Base-by-base conservation (phyloP, 306 rosid species). In the Cicer arietinum region DNA sequence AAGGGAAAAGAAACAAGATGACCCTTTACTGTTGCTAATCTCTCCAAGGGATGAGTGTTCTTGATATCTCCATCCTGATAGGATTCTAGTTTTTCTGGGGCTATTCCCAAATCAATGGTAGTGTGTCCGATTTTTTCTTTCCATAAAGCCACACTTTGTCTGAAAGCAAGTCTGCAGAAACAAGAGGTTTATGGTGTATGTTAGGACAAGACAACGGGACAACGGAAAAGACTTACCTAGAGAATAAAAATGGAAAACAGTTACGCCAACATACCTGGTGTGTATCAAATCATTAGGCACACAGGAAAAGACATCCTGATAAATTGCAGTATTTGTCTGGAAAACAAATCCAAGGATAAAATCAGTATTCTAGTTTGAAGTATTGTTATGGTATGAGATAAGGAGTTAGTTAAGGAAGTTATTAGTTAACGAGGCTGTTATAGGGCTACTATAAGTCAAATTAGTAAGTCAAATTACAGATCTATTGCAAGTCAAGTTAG, bases 1-100 rank as follows among this genome's bases (percentile, higher is more conserved):
- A 94, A 78, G 17, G 99, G 94, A 83, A 90, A 92, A 18, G 96
- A 92, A 47, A 92, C 99, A 14, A 94, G 98, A 82, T 94, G 98
- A 39, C 98, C 99, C 81, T 45, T 92, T 58, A 92, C 77, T 50
- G 86, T 74, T 62, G 77, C 81, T 82, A 94, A 84, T 86, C 96
- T 92, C 76, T 84, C 93, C 77, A 77, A 51, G 10, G 98, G 91
- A 79, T 90, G 87, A 1, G 82, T 81, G 69, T 35, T 86, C 67
- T 76, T 74, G 6, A 84, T 75, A 42, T 72, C 89, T 81, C 96
- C 96, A 56, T 89, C 71, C n/a, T 80, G 80, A 65, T 79, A 86
- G 1, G 90, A 82, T 73, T 92, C 93, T 12, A 89, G 77, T 75
- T 75, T 76, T 57, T 70, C 82, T 2, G 92, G 98, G 44, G 98